These are phyloP conservation scores for Phytophthora sojae DNA, from an alignment of 352 stramenopile species.

Conservation along the genomic window DNA sequence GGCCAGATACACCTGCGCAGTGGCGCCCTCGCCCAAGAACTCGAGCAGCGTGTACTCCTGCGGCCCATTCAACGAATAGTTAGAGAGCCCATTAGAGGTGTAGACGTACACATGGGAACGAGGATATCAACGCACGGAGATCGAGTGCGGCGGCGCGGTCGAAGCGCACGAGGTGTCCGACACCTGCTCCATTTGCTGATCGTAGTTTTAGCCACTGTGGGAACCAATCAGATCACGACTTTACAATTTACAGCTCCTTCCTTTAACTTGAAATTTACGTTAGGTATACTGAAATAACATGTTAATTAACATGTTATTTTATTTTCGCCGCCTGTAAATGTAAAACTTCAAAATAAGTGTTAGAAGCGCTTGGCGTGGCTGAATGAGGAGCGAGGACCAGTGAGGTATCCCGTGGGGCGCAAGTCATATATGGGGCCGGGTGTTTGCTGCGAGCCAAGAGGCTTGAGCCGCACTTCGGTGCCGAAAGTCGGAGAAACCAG, in stretches of 20 bases:
- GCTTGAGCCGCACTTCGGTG: constrained; percentile 60
- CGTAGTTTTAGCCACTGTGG: neutral
- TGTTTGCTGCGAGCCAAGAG: constrained; percentile 28
- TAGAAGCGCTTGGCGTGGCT: constrained; percentile 77
- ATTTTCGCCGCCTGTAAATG: neutral
- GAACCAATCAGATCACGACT: neutral
- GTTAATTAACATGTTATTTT: constrained; percentile 2
- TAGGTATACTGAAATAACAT: neutral
- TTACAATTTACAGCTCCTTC: neutral
- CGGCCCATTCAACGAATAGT: neutral
- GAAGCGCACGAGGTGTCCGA: neutral
- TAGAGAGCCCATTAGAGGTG: neutral
- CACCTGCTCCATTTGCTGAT: constrained; percentile 15
- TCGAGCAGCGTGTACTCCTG: constrained; percentile 78
- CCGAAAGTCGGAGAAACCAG: constrained; percentile 77
- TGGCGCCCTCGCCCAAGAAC: constrained; percentile 80
- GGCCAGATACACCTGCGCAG: constrained; percentile 81
- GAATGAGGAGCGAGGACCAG: constrained; percentile 62
- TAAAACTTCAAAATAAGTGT: constrained; percentile 8
- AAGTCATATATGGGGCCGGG: constrained; percentile 83
- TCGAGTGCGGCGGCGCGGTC: constrained; percentile 14
- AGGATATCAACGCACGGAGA: constrained; percentile 23
- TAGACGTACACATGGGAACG: neutral
- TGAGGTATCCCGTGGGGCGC: constrained; percentile 65
- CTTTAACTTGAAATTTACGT: neutral